Evolutionary conservation across 1,284 basidiomycete species (phyloP).

Genomic region (Tilletia walkeri): DNA sequence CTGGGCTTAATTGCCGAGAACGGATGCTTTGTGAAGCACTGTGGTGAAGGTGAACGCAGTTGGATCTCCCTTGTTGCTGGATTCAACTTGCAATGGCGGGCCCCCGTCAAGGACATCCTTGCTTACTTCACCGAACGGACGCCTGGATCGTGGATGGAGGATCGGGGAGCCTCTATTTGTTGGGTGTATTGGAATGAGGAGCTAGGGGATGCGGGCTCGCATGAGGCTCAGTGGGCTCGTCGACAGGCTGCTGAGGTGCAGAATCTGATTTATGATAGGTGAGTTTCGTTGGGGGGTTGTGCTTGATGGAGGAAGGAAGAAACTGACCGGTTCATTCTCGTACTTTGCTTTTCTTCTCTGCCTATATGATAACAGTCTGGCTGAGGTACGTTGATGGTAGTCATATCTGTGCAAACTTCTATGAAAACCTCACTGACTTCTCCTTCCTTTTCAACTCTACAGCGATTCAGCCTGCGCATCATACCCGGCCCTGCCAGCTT

Average conservation of each 20-base stretch:
- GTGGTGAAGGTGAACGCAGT: conserved; percentile 36
- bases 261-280: conserved; percentile 69
- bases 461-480: conserved; percentile 53
- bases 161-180: conserved; percentile 76
- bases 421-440: conserved; percentile 12
- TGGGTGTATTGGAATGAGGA: conserved; percentile 73
- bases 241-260: conserved; percentile 84
- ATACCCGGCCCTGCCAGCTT: conserved; percentile 56
- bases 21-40: conserved; percentile 75
- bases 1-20: conserved; percentile 83
- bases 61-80: conserved; percentile 80
- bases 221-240: conserved; percentile 73
- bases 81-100: conserved; percentile 76
- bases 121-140: conserved; percentile 79
- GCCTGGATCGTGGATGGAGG: conserved; percentile 77
- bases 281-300: neutral
- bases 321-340: no score
- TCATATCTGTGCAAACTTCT: neutral
- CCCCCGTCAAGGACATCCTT: conserved; percentile 71
- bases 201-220: conserved; percentile 59
- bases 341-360: no score
- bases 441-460: conserved; percentile 17
- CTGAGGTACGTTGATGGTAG: neutral
- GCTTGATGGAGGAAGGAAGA: no score
- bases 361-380: neutral